Percentiles rank a stretch among this genome's conserved stretches.
These are phyloP conservation scores for Mycena citricolor DNA, from an alignment of 1,284 basidiomycete species.

Conservation along the genomic window DNA sequence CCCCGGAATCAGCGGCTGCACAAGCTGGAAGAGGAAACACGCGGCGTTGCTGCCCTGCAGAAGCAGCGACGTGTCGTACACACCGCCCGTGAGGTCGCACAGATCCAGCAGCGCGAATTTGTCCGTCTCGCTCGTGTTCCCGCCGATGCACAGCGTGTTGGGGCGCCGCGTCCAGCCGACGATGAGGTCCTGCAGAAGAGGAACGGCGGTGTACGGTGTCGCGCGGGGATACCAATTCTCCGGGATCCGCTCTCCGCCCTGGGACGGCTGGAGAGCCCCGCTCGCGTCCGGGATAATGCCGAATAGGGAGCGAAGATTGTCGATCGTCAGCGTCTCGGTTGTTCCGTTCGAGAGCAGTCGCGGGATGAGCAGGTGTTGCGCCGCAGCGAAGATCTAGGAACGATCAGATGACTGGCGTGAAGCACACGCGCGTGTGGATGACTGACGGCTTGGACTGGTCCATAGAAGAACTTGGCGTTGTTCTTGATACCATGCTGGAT, in stretches of 20 bases:
- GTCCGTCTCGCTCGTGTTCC: slow-evolving; percentile 5
- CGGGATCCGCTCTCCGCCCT: slow-evolving; percentile 4
- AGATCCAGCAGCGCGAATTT: slow-evolving; percentile 7
- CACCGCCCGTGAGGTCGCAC: slow-evolving; percentile 2
- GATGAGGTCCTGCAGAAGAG: background rate
- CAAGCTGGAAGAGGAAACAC: slow-evolving; percentile 8
- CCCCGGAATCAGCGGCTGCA: background rate
- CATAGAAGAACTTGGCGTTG: slow-evolving; percentile 6
- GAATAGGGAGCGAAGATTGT: background rate
- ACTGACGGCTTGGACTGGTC: slow-evolving; percentile 2
- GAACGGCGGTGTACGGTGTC: background rate
- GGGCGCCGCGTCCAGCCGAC: background rate
- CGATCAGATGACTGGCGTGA: background rate
- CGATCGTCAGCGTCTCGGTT: background rate
- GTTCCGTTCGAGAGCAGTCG: slow-evolving; percentile 9
- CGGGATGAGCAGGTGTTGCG: background rate
- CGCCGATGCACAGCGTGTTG: slow-evolving; percentile 9
- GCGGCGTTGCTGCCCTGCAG: slow-evolving; percentile 3
- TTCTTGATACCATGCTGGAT: background rate
- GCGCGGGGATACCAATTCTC: slow-evolving; percentile 4
- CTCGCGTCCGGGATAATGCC: background rate
- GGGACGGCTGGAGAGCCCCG: background rate
- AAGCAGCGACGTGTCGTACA: background rate
- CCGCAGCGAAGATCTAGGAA: background rate
- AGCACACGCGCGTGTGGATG: background rate